Conservation (phyloP, 331 rosid species). For the Quercus tomentella region DNA sequence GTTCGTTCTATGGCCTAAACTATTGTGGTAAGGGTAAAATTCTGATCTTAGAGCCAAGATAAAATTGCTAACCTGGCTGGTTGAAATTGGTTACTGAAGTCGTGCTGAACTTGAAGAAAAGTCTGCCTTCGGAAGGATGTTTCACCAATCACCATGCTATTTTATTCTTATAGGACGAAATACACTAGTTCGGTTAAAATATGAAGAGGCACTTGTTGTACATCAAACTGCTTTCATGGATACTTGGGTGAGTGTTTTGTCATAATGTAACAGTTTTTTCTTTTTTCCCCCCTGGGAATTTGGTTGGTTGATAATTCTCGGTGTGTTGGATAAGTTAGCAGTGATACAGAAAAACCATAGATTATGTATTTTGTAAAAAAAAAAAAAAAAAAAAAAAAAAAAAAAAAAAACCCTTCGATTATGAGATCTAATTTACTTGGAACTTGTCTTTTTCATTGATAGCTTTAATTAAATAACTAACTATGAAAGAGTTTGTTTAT, state of each 20-base stretch:
- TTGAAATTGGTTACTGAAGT: background rate
- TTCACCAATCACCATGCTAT: background rate
- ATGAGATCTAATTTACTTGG: background rate
- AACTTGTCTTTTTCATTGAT: background rate
- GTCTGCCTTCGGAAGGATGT: background rate
- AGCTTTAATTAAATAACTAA: background rate
- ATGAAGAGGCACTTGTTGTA: background rate
- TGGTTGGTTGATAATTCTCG: background rate
- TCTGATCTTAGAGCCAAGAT: constrained; percentile 12
- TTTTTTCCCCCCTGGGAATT: background rate
- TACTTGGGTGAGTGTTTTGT: background rate
- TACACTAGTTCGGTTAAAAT: background rate
- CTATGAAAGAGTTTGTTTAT: background rate
- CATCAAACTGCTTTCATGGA: constrained; percentile 12
- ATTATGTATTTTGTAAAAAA: too few species aligned
- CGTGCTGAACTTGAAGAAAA: constrained; percentile 4
- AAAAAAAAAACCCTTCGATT: background rate
- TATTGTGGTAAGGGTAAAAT: background rate
- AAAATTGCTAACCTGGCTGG: constrained; percentile 8
- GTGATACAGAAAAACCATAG: background rate
- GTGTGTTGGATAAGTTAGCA: background rate
- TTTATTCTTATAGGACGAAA: background rate
- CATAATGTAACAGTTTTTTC: background rate
- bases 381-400: background rate
- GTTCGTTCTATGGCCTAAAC: background rate